Evolutionary conservation across 179 eudicot species (phyloP).

Genomic region (Corrigiola litoralis): DNA sequence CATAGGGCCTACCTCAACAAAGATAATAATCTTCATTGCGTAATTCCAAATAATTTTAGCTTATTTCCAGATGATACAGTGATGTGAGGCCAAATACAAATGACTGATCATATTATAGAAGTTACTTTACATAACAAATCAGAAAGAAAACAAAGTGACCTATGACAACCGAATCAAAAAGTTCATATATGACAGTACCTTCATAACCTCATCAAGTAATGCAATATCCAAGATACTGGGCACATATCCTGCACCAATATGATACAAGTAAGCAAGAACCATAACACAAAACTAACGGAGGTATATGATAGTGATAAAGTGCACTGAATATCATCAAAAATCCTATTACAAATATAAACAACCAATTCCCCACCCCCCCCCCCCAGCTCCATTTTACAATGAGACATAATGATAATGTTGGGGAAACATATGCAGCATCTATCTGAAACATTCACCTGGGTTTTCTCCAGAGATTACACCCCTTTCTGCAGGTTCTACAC

Average conservation of each 20-base stretch:
- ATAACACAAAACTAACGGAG: not conserved
- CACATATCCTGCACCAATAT: conserved; percentile 46
- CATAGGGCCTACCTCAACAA: too few relatives aligned
- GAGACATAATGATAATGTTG: not conserved
- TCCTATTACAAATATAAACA: not conserved
- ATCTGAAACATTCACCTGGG: conserved; percentile 36
- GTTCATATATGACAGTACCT: conserved; percentile 30
- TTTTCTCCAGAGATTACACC: conserved; percentile 58
- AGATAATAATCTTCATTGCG: too few relatives aligned
- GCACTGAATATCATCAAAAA: not conserved
- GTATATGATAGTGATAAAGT: not conserved
- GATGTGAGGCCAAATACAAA: not conserved
- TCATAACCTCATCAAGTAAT: conserved; percentile 59
- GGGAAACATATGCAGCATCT: not conserved
- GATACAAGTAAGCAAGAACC: not conserved
- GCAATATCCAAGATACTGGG: conserved; percentile 56
- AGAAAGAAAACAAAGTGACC: not conserved
- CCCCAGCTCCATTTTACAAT: too few relatives aligned
- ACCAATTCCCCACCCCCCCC: too few relatives aligned
- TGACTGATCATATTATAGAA: not conserved
- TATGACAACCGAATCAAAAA: not conserved
- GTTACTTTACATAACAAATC: not conserved
- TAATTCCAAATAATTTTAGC: too few relatives aligned
- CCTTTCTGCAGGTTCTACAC: conserved; percentile 69
- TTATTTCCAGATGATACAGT: too few relatives aligned